Evolutionary conservation across 2,329 filamentous ascomycete species (phyloP).

Genomic region (Botryotinia calthae): DNA sequence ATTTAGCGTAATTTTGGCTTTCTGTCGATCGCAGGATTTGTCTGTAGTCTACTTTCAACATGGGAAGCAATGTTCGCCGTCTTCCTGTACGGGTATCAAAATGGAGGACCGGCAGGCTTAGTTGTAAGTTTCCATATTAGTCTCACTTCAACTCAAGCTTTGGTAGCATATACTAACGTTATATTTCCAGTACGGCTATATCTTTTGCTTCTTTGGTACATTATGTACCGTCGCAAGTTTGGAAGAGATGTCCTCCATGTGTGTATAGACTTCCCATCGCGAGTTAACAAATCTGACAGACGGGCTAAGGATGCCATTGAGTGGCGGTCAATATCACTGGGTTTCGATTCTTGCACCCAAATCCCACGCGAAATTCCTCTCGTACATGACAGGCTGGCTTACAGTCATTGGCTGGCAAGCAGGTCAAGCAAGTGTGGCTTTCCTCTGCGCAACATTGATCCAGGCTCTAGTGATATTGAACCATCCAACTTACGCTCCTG

Average conservation of each 20-base stretch:
- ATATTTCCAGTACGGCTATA: not conserved
- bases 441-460: constrained; percentile 45
- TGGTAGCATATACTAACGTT: not conserved
- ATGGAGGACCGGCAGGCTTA: constrained; percentile 38
- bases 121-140: constrained; percentile 27
- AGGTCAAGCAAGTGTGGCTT: constrained; percentile 42
- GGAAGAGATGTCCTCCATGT: constrained; percentile 34
- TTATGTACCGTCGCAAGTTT: constrained; percentile 26
- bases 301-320: constrained; percentile 47
- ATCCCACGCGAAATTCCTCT: constrained; percentile 50
- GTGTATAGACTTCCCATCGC: constrained; percentile 19
- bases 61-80: constrained; percentile 41
- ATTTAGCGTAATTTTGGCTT: constrained; percentile 42
- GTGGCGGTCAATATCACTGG: constrained; percentile 58
- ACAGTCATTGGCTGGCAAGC: constrained; percentile 47
- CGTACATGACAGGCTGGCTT: constrained; percentile 52
- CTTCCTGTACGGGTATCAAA: constrained; percentile 28
- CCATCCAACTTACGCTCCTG: constrained; percentile 38
- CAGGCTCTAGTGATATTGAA: constrained; percentile 43
- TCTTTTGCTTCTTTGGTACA: constrained; percentile 28
- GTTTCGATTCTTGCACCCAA: constrained; percentile 51
- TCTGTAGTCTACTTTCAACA: constrained; percentile 43
- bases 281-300: not conserved
- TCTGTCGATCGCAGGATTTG: constrained; percentile 44
- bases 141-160: not conserved